phyloP scores from a whole-genome alignment of 352 stramenopile species.

The Pythium folliculosum region DNA sequence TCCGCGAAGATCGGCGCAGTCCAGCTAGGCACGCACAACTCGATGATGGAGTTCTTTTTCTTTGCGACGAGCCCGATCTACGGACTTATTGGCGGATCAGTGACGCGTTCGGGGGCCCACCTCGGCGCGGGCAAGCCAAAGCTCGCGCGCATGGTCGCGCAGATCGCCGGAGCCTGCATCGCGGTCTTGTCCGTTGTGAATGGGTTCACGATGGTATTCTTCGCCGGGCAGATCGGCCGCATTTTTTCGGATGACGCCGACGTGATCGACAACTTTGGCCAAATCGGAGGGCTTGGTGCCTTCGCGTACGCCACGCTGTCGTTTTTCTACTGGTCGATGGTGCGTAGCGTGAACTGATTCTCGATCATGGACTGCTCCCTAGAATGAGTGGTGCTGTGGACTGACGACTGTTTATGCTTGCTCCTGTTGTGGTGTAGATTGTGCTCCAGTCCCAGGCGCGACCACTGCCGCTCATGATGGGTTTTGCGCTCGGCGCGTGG shows the following conservation, averaged over 20 bases:
- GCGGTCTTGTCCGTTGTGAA: constrained; percentile 47
- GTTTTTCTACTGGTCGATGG: constrained; percentile 86
- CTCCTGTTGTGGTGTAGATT: constrained; percentile 33
- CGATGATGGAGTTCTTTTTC: constrained; percentile 88
- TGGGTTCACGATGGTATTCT: constrained; percentile 46
- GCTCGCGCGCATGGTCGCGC: constrained; percentile 49
- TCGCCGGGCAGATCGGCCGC: constrained; percentile 43
- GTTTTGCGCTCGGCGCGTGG: constrained; percentile 68
- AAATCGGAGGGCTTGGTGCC: constrained; percentile 59
- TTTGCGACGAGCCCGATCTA: constrained; percentile 88
- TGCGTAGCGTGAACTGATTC: constrained; percentile 19
- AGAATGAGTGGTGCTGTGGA: no score
- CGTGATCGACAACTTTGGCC: constrained; percentile 64
- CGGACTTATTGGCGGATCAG: constrained; percentile 58
- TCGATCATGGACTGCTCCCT: neutral
- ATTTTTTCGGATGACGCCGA: constrained; percentile 71
- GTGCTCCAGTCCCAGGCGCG: constrained; percentile 70
- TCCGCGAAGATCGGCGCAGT: constrained; percentile 67
- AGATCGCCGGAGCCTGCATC: constrained; percentile 56
- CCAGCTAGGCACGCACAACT: constrained; percentile 76
- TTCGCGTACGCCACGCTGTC: constrained; percentile 67
- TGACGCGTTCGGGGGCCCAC: constrained; percentile 66
- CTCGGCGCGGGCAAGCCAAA: constrained; percentile 49
- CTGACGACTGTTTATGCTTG: neutral
- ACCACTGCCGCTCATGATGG: constrained; percentile 53